Evolutionary conservation across 768 basidiomycete genomes (phyloP).

Genomic region (Tephrocybe rancida): DNA sequence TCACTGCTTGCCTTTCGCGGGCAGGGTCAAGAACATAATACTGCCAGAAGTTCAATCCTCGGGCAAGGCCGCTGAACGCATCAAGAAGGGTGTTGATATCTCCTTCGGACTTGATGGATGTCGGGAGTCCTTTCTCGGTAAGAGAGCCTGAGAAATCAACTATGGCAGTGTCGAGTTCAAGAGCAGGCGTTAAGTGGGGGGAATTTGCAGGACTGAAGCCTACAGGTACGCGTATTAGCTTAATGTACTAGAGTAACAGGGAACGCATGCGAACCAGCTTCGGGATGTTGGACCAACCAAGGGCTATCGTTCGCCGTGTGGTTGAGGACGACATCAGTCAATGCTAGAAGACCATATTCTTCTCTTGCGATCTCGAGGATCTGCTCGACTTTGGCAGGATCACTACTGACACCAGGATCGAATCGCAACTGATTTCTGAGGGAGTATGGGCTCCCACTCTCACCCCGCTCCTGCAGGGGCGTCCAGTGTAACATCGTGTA

Average conservation of each 20-base stretch:
- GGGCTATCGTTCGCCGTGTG: constrained; percentile 94
- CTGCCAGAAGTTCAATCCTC: constrained; percentile 82
- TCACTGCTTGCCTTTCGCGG: constrained; percentile 62
- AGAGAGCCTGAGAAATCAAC: constrained; percentile 78
- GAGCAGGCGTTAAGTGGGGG: constrained; percentile 89
- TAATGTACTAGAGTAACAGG: not conserved
- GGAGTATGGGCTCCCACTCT: constrained; percentile 91
- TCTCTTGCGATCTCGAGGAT: constrained; percentile 72
- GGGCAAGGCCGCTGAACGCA: constrained; percentile 63
- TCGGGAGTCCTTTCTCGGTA: constrained; percentile 69
- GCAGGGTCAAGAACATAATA: constrained; percentile 87
- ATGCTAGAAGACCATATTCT: constrained; percentile 83
- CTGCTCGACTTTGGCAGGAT: constrained; percentile 60
- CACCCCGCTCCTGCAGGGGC: constrained; percentile 89
- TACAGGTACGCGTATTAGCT: too few species aligned
- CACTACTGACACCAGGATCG: constrained; percentile 71
- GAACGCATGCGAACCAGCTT: constrained; percentile 69
- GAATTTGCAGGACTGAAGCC: constrained; percentile 91
- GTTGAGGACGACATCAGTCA: constrained; percentile 97
- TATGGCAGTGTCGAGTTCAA: constrained; percentile 89
- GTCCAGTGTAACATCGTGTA: constrained; percentile 99
- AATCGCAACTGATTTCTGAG: constrained; percentile 87
- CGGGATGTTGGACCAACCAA: constrained; percentile 93
- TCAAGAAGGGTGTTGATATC: constrained; percentile 72
- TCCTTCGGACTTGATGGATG: constrained; percentile 55